phyloP scores from a whole-genome alignment of 257 asterid species.

The Eustoma russellianum region DNA sequence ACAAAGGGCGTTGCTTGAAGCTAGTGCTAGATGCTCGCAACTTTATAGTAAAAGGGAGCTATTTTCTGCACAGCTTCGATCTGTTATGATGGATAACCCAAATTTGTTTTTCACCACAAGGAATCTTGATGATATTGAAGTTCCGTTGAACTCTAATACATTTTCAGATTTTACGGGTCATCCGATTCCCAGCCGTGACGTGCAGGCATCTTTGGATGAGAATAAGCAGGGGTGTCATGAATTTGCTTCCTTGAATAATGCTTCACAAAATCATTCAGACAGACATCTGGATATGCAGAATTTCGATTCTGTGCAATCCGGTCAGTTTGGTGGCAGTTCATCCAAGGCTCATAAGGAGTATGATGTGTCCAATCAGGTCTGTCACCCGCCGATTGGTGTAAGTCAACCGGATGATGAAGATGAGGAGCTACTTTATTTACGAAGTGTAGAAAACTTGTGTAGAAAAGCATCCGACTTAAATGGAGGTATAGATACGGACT shows the following conservation, averaged over 20 bases:
- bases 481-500: conserved; percentile 16
- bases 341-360: conserved; percentile 20
- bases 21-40: conserved; percentile 37
- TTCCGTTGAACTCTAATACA: conserved; percentile 14
- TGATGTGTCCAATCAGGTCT: conserved; percentile 14
- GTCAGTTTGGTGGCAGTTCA: conserved; percentile 25
- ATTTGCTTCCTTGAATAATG: conserved; percentile 14
- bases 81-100: conserved; percentile 40
- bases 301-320: conserved; percentile 17
- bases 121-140: conserved; percentile 9
- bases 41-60: conserved; percentile 37
- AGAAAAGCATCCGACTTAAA: conserved; percentile 10
- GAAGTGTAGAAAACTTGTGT: conserved; percentile 13
- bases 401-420: conserved; percentile 24
- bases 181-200: conserved; percentile 17
- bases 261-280: conserved; percentile 14
- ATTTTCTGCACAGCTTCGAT: conserved; percentile 37
- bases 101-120: conserved; percentile 20
- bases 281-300: conserved; percentile 10
- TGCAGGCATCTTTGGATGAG: conserved; percentile 17
- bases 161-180: conserved; percentile 17
- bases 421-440: conserved; percentile 12
- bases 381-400: conserved; percentile 21
- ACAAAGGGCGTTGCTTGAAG: conserved; percentile 39
- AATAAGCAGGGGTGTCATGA: conserved; percentile 11